Percentiles rank a stretch among this genome's conserved stretches.
These are phyloP conservation scores for Phytophthora syringae DNA, from an alignment of 352 stramenopile genomes.

Conservation along the genomic window DNA sequence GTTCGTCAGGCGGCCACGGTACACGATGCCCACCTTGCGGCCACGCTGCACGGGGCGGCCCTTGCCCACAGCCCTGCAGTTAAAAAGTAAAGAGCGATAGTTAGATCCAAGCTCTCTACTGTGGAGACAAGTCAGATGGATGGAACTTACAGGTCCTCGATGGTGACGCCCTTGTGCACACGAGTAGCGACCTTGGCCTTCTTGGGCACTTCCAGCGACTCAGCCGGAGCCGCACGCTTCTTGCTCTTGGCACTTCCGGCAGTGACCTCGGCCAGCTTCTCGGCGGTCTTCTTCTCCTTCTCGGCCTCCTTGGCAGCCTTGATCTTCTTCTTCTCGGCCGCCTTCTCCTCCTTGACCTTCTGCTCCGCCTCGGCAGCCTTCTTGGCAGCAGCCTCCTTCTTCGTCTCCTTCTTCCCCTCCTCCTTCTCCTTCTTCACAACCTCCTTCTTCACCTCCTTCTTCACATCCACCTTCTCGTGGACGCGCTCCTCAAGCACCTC, in stretches of 20 bases:
- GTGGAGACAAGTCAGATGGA: neutral
- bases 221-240: conserved; percentile 68
- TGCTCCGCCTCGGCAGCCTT: conserved; percentile 43
- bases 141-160: conserved; percentile 77
- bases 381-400: conserved; percentile 37
- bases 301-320: conserved; percentile 32
- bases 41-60: conserved; percentile 59
- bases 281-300: conserved; percentile 61
- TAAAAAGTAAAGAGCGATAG: conserved; percentile 4
- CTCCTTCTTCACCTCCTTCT: conserved; percentile 40
- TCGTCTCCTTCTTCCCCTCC: conserved; percentile 31
- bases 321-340: conserved; percentile 42
- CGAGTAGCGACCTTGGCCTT: conserved; percentile 71
- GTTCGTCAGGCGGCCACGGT: conserved; percentile 81
- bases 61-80: conserved; percentile 72
- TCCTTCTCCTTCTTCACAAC: conserved; percentile 25
- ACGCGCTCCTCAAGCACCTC: conserved; percentile 80
- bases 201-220: conserved; percentile 75
- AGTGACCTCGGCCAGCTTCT: conserved; percentile 62
- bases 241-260: conserved; percentile 49
- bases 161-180: conserved; percentile 81
- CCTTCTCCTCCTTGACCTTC: conserved; percentile 37
- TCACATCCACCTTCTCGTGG: conserved; percentile 32
- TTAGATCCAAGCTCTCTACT: conserved; percentile 18
- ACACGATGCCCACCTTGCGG: conserved; percentile 84